These are phyloP conservation scores for Phytophthora sansomeana DNA, from an alignment of 352 stramenopile genomes.

Conservation along the genomic window DNA sequence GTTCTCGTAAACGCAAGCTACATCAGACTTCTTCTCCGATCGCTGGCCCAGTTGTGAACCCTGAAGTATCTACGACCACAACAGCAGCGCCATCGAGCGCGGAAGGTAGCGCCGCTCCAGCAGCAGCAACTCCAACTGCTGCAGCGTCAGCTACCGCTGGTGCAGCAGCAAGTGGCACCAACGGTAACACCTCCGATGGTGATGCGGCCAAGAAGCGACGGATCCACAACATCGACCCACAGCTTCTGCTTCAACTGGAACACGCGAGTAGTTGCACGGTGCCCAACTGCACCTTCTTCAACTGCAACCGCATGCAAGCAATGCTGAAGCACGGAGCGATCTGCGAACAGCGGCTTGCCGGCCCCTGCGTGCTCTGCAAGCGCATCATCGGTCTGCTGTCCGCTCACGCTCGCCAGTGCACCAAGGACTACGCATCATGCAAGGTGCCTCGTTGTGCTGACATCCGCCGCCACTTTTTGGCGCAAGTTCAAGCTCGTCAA, in stretches of 20 bases:
- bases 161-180: constrained; percentile 10
- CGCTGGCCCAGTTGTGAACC: constrained; percentile 7
- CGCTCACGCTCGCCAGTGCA: constrained; percentile 82
- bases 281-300: constrained; percentile 82
- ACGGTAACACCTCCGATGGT: constrained; percentile 39
- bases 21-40: constrained; percentile 53
- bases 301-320: constrained; percentile 87
- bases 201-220: constrained; percentile 93
- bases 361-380: constrained; percentile 87
- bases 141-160: background rate
- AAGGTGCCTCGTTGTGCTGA: constrained; percentile 88
- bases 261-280: constrained; percentile 81
- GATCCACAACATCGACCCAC: constrained; percentile 90
- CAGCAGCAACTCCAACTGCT: constrained; percentile 1
- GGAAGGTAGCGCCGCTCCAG: constrained; percentile 3
- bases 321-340: constrained; percentile 92
- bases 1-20: constrained; percentile 79
- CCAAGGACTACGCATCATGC: constrained; percentile 79
- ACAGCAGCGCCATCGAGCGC: background rate
- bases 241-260: constrained; percentile 86
- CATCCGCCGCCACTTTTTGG: constrained; percentile 85
- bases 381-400: constrained; percentile 87
- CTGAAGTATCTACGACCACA: constrained; percentile 7
- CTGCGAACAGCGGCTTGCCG: constrained; percentile 83
- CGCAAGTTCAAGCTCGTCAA: constrained; percentile 80